Percentiles rank a stretch among this genome's conserved stretches.
phyloP scores from a whole-genome alignment of 2,329 filamentous ascomycete species.

The Xylaria sp. region DNA sequence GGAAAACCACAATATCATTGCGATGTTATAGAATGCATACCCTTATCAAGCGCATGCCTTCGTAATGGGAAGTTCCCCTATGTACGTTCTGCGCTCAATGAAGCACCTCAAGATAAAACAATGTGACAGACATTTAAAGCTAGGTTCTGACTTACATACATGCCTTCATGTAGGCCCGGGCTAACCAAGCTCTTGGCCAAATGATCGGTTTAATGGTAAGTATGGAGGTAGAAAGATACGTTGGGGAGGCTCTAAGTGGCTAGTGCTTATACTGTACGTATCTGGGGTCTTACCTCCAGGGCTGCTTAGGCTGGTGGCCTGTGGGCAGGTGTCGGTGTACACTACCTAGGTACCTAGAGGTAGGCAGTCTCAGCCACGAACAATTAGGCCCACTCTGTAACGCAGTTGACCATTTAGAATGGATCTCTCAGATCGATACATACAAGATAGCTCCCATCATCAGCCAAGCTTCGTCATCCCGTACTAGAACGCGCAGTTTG shows the following conservation, averaged over 20 bases:
- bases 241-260: not conserved
- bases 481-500: conserved; percentile 22
- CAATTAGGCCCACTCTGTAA: conserved; percentile 18
- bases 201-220: not conserved
- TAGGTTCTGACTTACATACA: not conserved
- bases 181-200: not conserved
- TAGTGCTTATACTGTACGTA: not conserved
- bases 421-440: conserved; percentile 26
- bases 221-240: not conserved
- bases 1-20: conserved; percentile 1
- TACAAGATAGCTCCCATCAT: conserved; percentile 34
- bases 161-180: not conserved
- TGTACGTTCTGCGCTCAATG: not conserved
- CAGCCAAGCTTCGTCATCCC: conserved; percentile 43
- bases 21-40: conserved; percentile 24
- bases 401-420: conserved; percentile 28
- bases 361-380: not conserved
- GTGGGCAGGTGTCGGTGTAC: not conserved
- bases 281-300: too few relatives aligned
- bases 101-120: not conserved
- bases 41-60: conserved; percentile 9
- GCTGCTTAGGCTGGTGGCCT: too few relatives aligned
- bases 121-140: not conserved
- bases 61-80: not conserved
- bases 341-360: not conserved